These are phyloP conservation scores for Solanum hybrid DNA, from an alignment of 305 asterid species.

Conservation along the genomic window DNA sequence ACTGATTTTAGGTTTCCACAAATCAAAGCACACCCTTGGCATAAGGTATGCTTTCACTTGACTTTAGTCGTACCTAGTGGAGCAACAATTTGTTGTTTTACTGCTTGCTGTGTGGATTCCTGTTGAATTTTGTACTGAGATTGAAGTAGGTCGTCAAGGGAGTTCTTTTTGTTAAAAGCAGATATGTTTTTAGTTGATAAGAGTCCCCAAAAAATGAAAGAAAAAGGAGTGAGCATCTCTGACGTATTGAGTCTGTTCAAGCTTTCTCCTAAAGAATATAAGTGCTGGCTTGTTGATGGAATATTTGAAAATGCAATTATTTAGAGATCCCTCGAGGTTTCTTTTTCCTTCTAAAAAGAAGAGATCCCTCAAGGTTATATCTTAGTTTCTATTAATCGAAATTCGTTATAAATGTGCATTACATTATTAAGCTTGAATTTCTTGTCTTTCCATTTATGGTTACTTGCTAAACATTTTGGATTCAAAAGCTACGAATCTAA, in stretches of 20 bases:
- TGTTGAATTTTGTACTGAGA: not conserved
- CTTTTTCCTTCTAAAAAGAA: not conserved
- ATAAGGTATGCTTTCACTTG: constrained; percentile 48
- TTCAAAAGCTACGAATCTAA: not conserved
- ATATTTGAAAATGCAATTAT: not conserved
- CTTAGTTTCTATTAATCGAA: not conserved
- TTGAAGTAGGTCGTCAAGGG: not conserved
- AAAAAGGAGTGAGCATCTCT: not conserved
- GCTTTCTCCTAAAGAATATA: not conserved
- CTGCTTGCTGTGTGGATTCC: not conserved
- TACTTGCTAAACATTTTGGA: not conserved
- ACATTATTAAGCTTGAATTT: not conserved
- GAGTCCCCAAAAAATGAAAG: not conserved
- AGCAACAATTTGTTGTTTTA: not conserved
- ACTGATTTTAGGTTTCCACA: constrained; percentile 95
- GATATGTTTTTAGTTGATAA: not conserved
- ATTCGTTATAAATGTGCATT: not conserved
- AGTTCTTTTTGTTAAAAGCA: not conserved
- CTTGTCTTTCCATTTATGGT: not conserved
- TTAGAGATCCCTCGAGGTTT: not conserved
- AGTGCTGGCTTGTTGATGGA: not conserved
- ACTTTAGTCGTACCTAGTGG: not conserved
- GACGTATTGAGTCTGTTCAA: not conserved
- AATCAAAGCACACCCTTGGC: constrained; percentile 97
- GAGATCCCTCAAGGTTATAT: not conserved